Evolutionary conservation across 2,329 filamentous ascomycete species (phyloP).

Genomic region (Colletotrichum neosansevieriae): DNA sequence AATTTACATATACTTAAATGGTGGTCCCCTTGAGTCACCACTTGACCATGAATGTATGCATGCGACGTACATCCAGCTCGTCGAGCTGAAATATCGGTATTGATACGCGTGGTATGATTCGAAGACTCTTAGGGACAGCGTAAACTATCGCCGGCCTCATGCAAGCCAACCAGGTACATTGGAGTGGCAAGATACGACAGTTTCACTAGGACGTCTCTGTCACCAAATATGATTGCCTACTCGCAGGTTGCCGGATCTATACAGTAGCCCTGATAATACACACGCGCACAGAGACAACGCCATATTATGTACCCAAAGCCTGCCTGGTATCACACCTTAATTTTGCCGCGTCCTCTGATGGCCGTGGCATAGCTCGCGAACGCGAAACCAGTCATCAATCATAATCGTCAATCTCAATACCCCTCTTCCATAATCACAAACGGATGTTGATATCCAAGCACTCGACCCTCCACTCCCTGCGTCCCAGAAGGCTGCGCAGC

Average conservation of each 20-base stretch:
- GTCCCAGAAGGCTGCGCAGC: slow-evolving; percentile 83
- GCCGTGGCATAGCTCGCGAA: not conserved
- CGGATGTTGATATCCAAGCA: slow-evolving; percentile 91
- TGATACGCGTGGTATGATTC: no score
- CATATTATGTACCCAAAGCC: slow-evolving; percentile 24
- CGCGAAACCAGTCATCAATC: slow-evolving; percentile 13
- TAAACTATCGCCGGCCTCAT: no score
- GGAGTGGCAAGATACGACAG: no score
- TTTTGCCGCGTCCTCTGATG: not conserved
- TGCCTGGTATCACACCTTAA: slow-evolving; percentile 12
- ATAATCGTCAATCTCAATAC: slow-evolving; percentile 5
- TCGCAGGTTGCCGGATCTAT: not conserved
- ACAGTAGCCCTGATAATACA: not conserved
- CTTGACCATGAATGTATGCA: no score
- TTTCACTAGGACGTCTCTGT: not conserved
- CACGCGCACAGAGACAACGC: slow-evolving; percentile 16
- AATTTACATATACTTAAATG: no score
- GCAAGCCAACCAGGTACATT: no score
- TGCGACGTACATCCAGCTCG: no score
- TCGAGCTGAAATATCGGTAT: no score
- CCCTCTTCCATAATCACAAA: slow-evolving; percentile 61
- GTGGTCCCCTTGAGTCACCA: no score
- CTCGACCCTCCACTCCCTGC: slow-evolving; percentile 89
- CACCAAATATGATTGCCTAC: not conserved
- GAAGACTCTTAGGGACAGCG: no score